phyloP scores from a whole-genome alignment of 345 rosid species.

The Arabidopsis suecica region DNA sequence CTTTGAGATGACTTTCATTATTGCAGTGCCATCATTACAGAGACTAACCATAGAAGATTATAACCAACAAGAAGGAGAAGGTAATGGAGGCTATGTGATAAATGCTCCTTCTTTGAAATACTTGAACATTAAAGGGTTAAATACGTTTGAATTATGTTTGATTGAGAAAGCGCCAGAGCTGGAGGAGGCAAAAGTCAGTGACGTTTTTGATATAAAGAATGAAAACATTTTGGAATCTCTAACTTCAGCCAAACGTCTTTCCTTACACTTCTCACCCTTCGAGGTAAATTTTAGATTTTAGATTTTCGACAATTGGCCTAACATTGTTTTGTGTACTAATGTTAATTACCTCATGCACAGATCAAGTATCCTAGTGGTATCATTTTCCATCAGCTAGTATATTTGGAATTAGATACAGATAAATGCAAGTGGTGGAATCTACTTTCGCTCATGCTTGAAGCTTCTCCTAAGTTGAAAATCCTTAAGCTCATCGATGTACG shows the following conservation, averaged over 20 bases:
- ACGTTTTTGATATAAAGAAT: neutral
- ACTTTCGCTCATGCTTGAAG: neutral
- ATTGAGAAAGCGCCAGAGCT: constrained; percentile 10
- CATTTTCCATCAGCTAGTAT: constrained; percentile 13
- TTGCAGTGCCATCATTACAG: neutral
- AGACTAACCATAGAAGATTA: neutral
- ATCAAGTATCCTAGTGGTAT: neutral
- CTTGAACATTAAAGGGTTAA: neutral
- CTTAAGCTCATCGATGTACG: no score
- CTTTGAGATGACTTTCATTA: neutral
- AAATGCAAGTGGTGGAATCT: neutral
- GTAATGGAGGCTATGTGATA: constrained; percentile 6
- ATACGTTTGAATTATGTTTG: neutral
- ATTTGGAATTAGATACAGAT: neutral
- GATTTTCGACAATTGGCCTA: neutral
- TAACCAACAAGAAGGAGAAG: no score
- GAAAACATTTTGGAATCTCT: neutral
- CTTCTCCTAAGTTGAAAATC: no score
- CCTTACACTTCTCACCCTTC: neutral
- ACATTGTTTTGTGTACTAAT: neutral
- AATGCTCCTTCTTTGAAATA: constrained; percentile 13
- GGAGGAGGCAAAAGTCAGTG: neutral
- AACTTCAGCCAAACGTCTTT: neutral
- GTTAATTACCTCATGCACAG: neutral
- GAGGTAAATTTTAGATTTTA: neutral